Evolutionary conservation across 306 rosid genomes (phyloP).

Genomic region (Trichosanthes truncata): DNA sequence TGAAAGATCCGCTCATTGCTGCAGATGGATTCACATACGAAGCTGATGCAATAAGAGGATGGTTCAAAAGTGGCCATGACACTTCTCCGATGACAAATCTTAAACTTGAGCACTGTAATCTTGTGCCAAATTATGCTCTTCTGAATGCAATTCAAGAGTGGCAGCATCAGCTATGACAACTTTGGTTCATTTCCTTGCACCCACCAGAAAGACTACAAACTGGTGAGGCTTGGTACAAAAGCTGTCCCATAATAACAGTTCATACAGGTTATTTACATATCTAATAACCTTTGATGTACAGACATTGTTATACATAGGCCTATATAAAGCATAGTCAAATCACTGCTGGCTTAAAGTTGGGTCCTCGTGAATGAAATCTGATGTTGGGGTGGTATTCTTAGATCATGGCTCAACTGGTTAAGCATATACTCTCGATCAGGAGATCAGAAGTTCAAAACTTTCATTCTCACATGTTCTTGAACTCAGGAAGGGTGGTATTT

Average conservation of each 20-base stretch:
- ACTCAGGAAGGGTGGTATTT: neutral
- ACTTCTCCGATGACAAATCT: constrained; percentile 99
- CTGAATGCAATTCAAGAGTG: constrained; percentile 89
- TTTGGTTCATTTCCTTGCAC: neutral
- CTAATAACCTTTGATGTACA: neutral
- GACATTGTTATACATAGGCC: neutral
- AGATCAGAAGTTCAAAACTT: no score
- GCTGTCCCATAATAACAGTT: neutral
- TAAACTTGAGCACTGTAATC: constrained; percentile 64
- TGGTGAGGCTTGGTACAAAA: constrained; percentile 3
- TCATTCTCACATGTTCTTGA: neutral
- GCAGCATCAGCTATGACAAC: constrained; percentile 43
- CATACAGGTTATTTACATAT: neutral
- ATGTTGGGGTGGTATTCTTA: neutral
- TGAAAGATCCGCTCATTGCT: constrained; percentile 84
- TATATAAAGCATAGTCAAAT: neutral
- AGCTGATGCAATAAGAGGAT: constrained; percentile 77
- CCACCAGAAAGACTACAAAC: neutral
- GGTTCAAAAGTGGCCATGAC: constrained; percentile 80
- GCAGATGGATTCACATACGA: constrained; percentile 97
- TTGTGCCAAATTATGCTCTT: constrained; percentile 82
- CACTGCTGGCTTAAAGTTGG: neutral
- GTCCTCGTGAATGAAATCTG: neutral
- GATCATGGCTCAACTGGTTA: no score
- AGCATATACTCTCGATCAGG: no score